Conservation (phyloP, 345 rosid species). For the Triadica sebifera region DNA sequence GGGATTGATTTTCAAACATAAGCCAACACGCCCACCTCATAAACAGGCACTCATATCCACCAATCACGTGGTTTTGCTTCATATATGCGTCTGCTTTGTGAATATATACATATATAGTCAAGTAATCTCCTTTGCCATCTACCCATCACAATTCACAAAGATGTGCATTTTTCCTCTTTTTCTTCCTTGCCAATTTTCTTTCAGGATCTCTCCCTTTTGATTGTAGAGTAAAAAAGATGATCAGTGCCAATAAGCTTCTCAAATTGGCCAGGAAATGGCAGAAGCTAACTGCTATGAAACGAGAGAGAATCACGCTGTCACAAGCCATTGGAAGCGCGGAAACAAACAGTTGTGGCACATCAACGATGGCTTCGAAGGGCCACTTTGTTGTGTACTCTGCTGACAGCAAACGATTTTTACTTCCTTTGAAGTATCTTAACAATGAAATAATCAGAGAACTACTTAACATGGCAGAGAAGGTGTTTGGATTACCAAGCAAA, state of each 20-base stretch:
- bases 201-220: neutral
- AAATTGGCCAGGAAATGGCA: slow-evolving; percentile 15
- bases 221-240: neutral
- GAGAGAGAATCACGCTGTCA: neutral
- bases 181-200: neutral
- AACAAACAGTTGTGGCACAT: neutral
- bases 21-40: slow-evolving; percentile 4
- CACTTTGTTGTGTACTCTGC: slow-evolving; percentile 7
- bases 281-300: neutral
- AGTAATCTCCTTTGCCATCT: neutral
- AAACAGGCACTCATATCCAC: neutral
- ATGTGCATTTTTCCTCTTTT: neutral
- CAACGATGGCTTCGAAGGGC: neutral
- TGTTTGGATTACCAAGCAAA: slow-evolving; percentile 5
- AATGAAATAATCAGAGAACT: neutral
- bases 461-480: slow-evolving; percentile 6
- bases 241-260: slow-evolving; percentile 5
- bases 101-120: neutral
- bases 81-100: neutral
- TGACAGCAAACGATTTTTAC: neutral
- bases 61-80: slow-evolving; percentile 11
- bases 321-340: neutral
- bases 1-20: neutral
- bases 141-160: slow-evolving; percentile 1
- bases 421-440: slow-evolving; percentile 8